phyloP scores from a whole-genome alignment of 345 rosid genomes.

The Moricandia arvensis region DNA sequence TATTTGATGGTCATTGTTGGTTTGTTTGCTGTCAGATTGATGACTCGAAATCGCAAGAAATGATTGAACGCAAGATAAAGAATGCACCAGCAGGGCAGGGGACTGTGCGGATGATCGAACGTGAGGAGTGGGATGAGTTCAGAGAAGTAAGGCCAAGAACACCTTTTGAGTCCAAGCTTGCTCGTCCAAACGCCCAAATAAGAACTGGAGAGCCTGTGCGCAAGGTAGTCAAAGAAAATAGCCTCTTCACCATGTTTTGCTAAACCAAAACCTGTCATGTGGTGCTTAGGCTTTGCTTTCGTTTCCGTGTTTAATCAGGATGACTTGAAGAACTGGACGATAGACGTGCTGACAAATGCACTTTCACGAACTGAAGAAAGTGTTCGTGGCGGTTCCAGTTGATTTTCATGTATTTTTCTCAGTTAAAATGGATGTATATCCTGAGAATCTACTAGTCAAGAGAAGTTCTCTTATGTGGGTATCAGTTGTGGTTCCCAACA shows the following conservation, averaged over 20 bases:
- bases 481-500: background rate
- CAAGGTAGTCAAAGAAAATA: constrained; percentile 44
- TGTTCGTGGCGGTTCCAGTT: constrained; percentile 43
- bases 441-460: background rate
- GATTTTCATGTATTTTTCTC: constrained; percentile 1
- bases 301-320: constrained; percentile 44
- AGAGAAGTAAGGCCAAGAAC: constrained; percentile 93
- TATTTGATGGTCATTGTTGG: too few relatives aligned
- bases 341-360: constrained; percentile 82
- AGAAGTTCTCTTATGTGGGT: background rate
- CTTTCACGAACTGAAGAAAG: constrained; percentile 72
- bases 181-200: constrained; percentile 78
- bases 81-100: constrained; percentile 88
- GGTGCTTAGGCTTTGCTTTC: background rate
- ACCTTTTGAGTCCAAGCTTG: constrained; percentile 92
- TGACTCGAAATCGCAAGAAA: constrained; percentile 81
- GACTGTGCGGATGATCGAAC: constrained; percentile 69
- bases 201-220: constrained; percentile 74
- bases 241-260: background rate
- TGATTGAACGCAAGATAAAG: constrained; percentile 76
- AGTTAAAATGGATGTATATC: background rate
- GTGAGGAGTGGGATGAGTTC: constrained; percentile 84
- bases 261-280: background rate
- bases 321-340: constrained; percentile 84
- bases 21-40: constrained; percentile 57